A percentile compares a stretch with the other conserved stretches of the same genome.
phyloP scores from a whole-genome alignment of 148 eudicot species.

The Chenopodium berlandieri region DNA sequence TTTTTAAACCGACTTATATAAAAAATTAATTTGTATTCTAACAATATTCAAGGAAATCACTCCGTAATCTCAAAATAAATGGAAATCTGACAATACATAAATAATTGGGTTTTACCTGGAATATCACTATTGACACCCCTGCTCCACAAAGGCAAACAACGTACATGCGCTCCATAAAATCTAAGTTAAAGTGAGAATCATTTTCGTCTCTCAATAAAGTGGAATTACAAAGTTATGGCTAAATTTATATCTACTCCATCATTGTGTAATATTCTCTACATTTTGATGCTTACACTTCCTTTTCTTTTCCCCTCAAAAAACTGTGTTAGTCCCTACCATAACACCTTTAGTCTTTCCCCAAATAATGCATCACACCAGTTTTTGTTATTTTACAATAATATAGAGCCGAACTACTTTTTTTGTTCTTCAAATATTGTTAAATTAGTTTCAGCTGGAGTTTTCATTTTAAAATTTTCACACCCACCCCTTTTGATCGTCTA shows the following conservation, averaged over 20 bases:
- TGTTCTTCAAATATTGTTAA: too few species aligned
- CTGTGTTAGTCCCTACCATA: slow-evolving; percentile 8
- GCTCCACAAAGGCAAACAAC: slow-evolving; percentile 10
- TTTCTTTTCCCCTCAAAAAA: background rate
- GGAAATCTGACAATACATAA: background rate
- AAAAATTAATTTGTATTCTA: too few species aligned
- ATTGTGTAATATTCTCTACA: background rate
- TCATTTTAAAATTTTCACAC: too few species aligned
- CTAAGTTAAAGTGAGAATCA: background rate
- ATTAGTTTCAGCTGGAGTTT: too few species aligned
- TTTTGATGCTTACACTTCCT: background rate
- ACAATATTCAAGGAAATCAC: too few species aligned
- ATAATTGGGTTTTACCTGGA: background rate
- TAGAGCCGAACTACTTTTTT: too few species aligned
- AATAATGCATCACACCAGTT: slow-evolving; percentile 1
- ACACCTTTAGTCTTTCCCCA: slow-evolving; percentile 1
- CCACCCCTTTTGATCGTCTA: too few species aligned
- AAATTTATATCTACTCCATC: background rate
- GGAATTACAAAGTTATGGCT: background rate
- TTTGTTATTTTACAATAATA: background rate
- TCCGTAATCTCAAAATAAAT: background rate
- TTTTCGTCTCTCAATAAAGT: slow-evolving; percentile 11
- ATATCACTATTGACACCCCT: background rate
- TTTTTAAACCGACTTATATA: too few species aligned
- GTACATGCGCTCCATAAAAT: slow-evolving; percentile 7